Percentiles rank a stretch among this genome's conserved stretches.
Evolutionary conservation across 73 alveolate species (phyloP).

Genomic region (Paramecium primaurelia): DNA sequence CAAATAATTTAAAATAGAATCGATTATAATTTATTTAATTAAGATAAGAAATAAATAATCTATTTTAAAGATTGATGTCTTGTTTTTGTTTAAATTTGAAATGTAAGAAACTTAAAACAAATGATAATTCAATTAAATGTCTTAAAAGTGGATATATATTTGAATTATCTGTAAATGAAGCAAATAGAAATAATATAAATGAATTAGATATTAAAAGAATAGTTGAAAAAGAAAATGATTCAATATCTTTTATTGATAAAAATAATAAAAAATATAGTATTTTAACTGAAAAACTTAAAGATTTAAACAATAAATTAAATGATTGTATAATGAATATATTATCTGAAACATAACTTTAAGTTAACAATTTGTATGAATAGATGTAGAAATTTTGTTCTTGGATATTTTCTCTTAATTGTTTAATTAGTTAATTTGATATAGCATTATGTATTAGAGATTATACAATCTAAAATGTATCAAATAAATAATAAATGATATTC

Average conservation of each 20-base stretch:
- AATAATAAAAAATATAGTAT: not conserved
- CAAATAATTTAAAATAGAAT: not conserved
- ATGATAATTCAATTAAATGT: not conserved
- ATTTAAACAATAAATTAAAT: not conserved
- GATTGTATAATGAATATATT: not conserved
- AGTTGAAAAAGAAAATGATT: not conserved
- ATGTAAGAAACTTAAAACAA: not conserved
- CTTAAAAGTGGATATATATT: not conserved
- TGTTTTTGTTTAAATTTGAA: not conserved
- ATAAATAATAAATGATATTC: not conserved
- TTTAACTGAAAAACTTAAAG: not conserved
- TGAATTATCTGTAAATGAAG: conserved; percentile 24
- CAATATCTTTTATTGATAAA: not conserved
- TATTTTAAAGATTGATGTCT: not conserved
- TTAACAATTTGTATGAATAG: not conserved
- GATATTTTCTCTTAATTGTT: not conserved
- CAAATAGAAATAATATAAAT: not conserved
- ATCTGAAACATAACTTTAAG: not conserved
- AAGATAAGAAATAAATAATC: not conserved
- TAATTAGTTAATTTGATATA: not conserved
- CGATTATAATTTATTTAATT: not conserved
- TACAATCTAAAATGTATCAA: not conserved
- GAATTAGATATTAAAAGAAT: conserved; percentile 26
- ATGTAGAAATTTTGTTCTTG: not conserved
- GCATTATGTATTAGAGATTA: not conserved